Evolutionary conservation across 208 protist species (phyloP).

Genomic region (Acanthamoeba lenticulata): DNA sequence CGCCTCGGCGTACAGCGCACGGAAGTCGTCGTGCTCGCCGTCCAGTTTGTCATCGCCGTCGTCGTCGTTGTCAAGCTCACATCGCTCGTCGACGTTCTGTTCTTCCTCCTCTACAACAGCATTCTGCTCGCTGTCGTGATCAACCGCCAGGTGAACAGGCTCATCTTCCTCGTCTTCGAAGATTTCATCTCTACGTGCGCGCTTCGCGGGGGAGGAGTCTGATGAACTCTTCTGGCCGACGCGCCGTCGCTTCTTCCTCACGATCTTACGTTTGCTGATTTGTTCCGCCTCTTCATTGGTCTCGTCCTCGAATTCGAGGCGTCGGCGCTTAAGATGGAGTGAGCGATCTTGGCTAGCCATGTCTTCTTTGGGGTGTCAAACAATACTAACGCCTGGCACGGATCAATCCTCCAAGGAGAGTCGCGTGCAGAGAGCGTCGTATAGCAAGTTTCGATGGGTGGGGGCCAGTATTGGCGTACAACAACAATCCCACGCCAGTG

Average conservation of each 20-base stretch:
- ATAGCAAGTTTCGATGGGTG: background rate
- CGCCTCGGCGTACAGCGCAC: constrained; percentile 1
- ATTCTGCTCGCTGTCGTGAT: too few relatives aligned
- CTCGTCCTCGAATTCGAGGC: constrained; percentile 14
- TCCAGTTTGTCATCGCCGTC: background rate
- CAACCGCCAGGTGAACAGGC: too few relatives aligned
- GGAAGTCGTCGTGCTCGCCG: background rate
- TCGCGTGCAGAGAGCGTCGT: background rate
- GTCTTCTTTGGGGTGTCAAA: background rate
- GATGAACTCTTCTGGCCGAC: background rate
- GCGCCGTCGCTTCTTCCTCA: background rate
- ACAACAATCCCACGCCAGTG: background rate
- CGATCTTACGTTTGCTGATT: background rate
- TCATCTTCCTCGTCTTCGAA: background rate
- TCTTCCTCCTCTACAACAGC: background rate
- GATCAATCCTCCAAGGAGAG: background rate
- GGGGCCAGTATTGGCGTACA: background rate
- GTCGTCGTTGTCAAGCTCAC: background rate
- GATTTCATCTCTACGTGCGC: background rate
- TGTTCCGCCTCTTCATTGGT: background rate
- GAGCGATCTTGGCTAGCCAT: background rate
- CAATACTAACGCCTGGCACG: background rate
- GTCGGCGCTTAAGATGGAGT: background rate
- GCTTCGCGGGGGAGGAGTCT: background rate
- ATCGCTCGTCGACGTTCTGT: background rate